A percentile compares a stretch with the other conserved stretches of the same genome.
phyloP scores from a whole-genome alignment of 2,329 filamentous ascomycete genomes.

The Epichloe elymi region DNA sequence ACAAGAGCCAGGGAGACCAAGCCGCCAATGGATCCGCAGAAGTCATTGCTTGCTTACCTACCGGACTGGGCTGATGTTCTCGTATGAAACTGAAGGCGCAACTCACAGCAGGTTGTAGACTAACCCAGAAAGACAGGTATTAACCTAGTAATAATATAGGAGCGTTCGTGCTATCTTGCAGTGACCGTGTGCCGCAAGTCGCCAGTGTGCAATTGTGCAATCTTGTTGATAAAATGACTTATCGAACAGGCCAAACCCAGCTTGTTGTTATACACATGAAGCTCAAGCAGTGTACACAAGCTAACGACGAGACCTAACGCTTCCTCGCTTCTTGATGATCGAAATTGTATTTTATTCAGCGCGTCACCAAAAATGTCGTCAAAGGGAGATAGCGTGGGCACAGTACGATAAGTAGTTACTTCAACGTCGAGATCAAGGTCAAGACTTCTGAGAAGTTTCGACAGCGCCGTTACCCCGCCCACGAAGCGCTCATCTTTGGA shows the following conservation, averaged over 20 bases:
- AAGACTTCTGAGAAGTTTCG: background rate
- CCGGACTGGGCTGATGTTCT: background rate
- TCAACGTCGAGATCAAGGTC: background rate
- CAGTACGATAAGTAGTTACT: background rate
- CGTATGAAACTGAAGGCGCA: background rate
- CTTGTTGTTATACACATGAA: no score
- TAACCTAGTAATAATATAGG: background rate
- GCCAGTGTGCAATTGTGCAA: background rate
- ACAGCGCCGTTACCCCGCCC: background rate
- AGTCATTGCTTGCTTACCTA: background rate
- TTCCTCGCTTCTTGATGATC: no score
- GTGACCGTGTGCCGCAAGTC: background rate
- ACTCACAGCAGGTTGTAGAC: background rate
- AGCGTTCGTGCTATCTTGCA: background rate
- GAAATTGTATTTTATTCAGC: no score
- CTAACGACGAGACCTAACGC: no score
- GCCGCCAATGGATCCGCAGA: background rate
- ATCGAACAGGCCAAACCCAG: background rate
- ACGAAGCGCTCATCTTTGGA: background rate
- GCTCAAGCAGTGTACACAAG: no score
- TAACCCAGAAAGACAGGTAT: conserved; percentile 1
- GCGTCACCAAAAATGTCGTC: no score
- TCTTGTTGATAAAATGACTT: background rate
- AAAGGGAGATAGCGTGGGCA: no score
- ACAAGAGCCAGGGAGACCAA: background rate